Conservation (phyloP, 225 moss, liverwort and hornwort genomes). For the Straminergon stramineum region DNA sequence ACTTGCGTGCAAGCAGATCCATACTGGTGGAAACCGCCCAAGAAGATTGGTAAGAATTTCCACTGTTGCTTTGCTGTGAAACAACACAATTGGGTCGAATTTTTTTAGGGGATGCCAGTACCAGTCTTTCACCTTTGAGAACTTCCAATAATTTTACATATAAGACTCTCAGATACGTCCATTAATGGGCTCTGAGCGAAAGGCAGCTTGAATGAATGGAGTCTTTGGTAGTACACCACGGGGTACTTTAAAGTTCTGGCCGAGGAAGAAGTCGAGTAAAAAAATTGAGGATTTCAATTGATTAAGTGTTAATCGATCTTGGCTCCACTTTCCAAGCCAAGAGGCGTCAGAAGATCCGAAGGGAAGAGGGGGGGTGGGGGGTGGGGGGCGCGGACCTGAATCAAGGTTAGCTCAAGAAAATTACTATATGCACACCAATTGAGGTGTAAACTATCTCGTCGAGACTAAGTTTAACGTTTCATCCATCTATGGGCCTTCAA, state of each 20-base stretch:
- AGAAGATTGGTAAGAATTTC: conserved; percentile 19
- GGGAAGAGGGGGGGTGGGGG: not conserved
- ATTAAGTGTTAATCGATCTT: not conserved
- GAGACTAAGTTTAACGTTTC: too few relatives aligned
- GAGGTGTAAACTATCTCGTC: not conserved
- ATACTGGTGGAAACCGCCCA: conserved; percentile 31
- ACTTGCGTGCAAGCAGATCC: conserved; percentile 47
- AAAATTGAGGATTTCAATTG: too few relatives aligned
- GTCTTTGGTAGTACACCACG: not conserved
- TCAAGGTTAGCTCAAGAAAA: not conserved
- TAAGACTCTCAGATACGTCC: not conserved
- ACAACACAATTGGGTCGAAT: not conserved
- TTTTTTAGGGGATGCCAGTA: not conserved
- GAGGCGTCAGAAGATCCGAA: not conserved
- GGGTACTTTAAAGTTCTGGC: too few relatives aligned
- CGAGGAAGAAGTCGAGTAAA: not conserved
- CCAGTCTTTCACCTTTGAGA: not conserved
- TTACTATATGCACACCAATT: too few relatives aligned
- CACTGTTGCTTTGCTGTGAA: too few relatives aligned
- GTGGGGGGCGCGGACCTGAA: not conserved
- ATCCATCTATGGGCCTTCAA: not conserved
- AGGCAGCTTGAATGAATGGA: not conserved
- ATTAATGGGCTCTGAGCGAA: too few relatives aligned
- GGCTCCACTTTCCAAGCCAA: not conserved
- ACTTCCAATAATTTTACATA: not conserved